phyloP scores from a whole-genome alignment of 2,329 filamentous ascomycete genomes.

The Cercospora brassicicola region DNA sequence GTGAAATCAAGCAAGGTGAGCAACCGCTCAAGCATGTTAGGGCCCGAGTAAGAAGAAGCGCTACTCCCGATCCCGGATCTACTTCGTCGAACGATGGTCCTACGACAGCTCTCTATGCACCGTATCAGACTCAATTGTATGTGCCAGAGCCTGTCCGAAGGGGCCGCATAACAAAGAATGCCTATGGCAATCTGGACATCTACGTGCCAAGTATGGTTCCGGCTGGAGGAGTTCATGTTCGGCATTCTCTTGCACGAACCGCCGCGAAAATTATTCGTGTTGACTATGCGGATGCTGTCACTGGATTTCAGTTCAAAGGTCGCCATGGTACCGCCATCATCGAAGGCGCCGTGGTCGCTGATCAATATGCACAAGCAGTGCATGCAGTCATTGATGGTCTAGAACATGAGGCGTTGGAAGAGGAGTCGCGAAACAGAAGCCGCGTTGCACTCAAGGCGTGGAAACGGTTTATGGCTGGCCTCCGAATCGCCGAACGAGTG shows the following conservation, averaged over 20 bases:
- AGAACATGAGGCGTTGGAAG: constrained; percentile 63
- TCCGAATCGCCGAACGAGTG: constrained; percentile 72
- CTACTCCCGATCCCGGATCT: constrained; percentile 35
- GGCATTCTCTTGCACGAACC: constrained; percentile 59
- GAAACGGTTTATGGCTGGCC: constrained; percentile 60
- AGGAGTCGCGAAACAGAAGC: constrained; percentile 58
- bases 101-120: constrained; percentile 60
- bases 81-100: constrained; percentile 47
- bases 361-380: constrained; percentile 70
- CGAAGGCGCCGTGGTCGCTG: constrained; percentile 73
- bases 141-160: constrained; percentile 71
- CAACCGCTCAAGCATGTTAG: constrained; percentile 73
- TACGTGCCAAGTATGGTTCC: constrained; percentile 66
- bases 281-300: constrained; percentile 86
- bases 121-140: constrained; percentile 68
- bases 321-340: constrained; percentile 82
- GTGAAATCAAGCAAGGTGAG: constrained; percentile 74
- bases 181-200: constrained; percentile 63
- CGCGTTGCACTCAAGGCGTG: constrained; percentile 56
- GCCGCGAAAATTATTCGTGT: constrained; percentile 76
- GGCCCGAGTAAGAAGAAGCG: constrained; percentile 30
- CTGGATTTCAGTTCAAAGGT: constrained; percentile 84
- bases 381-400: constrained; percentile 67
- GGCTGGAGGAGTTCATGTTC: constrained; percentile 58
- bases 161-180: constrained; percentile 66